A percentile compares a stretch with the other conserved stretches of the same genome.
These are phyloP conservation scores for Halophytophthora batemanensis DNA, from an alignment of 352 stramenopile species.

Conservation along the genomic window DNA sequence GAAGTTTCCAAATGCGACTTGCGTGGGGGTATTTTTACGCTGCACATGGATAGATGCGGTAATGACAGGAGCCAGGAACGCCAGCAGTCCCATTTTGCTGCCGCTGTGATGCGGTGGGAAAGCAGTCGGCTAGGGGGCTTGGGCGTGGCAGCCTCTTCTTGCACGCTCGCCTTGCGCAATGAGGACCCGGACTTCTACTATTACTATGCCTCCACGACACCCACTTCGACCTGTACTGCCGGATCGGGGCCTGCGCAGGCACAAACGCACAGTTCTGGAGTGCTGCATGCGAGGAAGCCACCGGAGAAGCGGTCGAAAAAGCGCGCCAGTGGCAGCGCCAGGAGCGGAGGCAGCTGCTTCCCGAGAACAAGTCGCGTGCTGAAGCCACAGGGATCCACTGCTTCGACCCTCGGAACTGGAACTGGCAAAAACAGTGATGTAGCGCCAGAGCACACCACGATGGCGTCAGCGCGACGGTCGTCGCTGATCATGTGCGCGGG, in stretches of 20 bases:
- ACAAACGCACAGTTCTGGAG: constrained; percentile 1
- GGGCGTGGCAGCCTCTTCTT: constrained; percentile 13
- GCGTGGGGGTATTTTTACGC: no score
- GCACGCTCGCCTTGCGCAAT: constrained; percentile 13
- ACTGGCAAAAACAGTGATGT: neutral
- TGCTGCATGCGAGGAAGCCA: constrained; percentile 14
- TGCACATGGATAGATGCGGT: no score
- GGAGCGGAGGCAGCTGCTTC: constrained; percentile 3
- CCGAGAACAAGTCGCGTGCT: constrained; percentile 1
- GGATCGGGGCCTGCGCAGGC: neutral
- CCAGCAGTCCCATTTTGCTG: no score
- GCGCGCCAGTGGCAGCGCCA: neutral
- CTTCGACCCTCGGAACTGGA: neutral
- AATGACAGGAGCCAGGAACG: no score
- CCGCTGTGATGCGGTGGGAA: constrained; percentile 21
- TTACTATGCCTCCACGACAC: constrained; percentile 17
- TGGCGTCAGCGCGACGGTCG: neutral
- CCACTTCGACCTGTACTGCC: constrained; percentile 3
- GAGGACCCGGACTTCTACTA: constrained; percentile 21
- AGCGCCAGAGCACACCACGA: neutral
- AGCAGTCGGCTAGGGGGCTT: constrained; percentile 12
- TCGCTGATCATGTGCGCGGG: constrained; percentile 25
- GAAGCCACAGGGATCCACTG: neutral
- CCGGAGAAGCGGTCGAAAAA: constrained; percentile 5
- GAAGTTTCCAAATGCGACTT: no score